A percentile compares a stretch with the other conserved stretches of the same genome.
phyloP scores from a whole-genome alignment of 2,329 filamentous ascomycete species.

The Huntiella abstrusa region DNA sequence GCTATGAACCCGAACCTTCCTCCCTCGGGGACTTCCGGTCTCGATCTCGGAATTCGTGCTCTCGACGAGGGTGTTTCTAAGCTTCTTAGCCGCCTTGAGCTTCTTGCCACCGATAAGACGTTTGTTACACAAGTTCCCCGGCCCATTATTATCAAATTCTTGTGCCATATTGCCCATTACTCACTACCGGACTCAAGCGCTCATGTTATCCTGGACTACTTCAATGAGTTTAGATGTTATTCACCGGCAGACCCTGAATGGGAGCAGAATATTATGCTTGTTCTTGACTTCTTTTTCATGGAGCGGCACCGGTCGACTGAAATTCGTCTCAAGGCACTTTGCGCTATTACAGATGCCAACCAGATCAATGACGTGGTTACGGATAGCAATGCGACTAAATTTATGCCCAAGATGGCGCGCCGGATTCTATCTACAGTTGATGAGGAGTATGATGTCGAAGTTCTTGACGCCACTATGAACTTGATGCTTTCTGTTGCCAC shows the following conservation, averaged over 20 bases:
- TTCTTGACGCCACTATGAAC: slow-evolving; percentile 45
- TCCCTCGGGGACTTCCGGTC: background rate
- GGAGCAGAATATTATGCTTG: slow-evolving; percentile 41
- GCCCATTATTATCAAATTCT: slow-evolving; percentile 47
- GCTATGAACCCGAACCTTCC: background rate
- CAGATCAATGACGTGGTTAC: slow-evolving; percentile 39
- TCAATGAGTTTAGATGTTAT: slow-evolving; percentile 49
- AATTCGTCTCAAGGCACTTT: slow-evolving; percentile 43
- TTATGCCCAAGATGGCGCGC: slow-evolving; percentile 38
- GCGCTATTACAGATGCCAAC: slow-evolving; percentile 39
- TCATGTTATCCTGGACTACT: slow-evolving; percentile 46
- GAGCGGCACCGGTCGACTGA: slow-evolving; percentile 40
- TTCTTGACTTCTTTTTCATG: slow-evolving; percentile 45
- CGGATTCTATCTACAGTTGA: slow-evolving; percentile 41
- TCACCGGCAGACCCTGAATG: slow-evolving; percentile 52
- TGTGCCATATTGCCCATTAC: slow-evolving; percentile 36
- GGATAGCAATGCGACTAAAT: slow-evolving; percentile 37
- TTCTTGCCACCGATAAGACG: slow-evolving; percentile 25
- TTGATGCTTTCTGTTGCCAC: slow-evolving; percentile 47
- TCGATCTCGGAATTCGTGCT: background rate
- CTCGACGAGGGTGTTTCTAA: slow-evolving; percentile 25
- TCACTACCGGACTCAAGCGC: slow-evolving; percentile 46
- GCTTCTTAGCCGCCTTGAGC: slow-evolving; percentile 31
- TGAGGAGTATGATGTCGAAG: slow-evolving; percentile 41
- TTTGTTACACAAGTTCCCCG: slow-evolving; percentile 40